phyloP scores from a whole-genome alignment of 2,329 filamentous ascomycete species.

The Pyrenochaeta sp. region DNA sequence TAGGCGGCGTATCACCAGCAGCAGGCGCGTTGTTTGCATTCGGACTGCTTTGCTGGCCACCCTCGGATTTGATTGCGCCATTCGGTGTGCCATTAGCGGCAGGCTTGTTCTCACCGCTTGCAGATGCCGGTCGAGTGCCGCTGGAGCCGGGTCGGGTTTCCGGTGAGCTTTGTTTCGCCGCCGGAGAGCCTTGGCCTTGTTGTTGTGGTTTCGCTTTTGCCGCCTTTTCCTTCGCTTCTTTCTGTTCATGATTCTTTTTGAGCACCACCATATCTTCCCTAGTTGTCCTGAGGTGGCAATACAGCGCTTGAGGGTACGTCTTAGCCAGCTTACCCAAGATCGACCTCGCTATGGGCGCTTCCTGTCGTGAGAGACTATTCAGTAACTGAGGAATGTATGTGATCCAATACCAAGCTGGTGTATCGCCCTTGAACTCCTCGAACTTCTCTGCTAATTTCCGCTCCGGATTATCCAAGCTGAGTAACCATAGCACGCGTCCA shows the following conservation, averaged over 20 bases:
- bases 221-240: constrained; percentile 65
- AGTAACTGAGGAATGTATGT: constrained; percentile 97
- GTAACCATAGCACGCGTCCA: constrained; percentile 90
- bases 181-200: constrained; percentile 53
- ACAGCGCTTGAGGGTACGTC: constrained; percentile 90
- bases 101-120: constrained; percentile 58
- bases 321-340: constrained; percentile 95
- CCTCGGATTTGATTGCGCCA: constrained; percentile 51
- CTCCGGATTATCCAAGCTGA: constrained; percentile 90
- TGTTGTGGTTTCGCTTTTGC: constrained; percentile 67
- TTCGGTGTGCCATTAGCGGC: constrained; percentile 57
- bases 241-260: constrained; percentile 81
- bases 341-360: constrained; percentile 84
- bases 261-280: constrained; percentile 93
- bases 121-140: constrained; percentile 39
- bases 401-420: constrained; percentile 99
- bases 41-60: constrained; percentile 44
- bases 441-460: constrained; percentile 86
- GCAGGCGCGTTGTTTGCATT: constrained; percentile 30
- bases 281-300: constrained; percentile 93
- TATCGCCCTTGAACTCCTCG: constrained; percentile 96
- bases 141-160: constrained; percentile 44
- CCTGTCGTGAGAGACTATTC: constrained; percentile 88
- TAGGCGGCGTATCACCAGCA: constrained; percentile 32
- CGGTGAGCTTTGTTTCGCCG: constrained; percentile 48